phyloP scores from a whole-genome alignment of 257 asterid genomes.

The Fraxinus quadrangulata region DNA sequence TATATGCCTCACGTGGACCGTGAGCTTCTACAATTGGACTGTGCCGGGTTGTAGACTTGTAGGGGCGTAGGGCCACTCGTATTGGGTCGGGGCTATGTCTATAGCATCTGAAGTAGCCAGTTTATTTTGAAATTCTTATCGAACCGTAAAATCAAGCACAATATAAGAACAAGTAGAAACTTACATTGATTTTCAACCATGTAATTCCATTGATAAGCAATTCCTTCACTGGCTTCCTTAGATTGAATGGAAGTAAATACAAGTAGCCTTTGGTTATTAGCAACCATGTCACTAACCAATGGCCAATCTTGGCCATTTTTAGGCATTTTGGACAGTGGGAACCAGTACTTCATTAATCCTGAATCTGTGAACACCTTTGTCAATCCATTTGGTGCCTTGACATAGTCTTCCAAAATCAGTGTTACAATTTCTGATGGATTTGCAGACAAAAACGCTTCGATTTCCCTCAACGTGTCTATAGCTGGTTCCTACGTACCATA shows the following conservation, averaged over 20 bases:
- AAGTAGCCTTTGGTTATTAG: slow-evolving; percentile 63
- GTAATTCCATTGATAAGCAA: slow-evolving; percentile 93
- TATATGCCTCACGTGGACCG: neutral
- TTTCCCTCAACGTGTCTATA: slow-evolving; percentile 56
- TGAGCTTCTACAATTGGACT: too few relatives aligned
- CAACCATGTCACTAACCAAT: slow-evolving; percentile 64
- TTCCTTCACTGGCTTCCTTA: slow-evolving; percentile 72
- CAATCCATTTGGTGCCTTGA: slow-evolving; percentile 60
- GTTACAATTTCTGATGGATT: slow-evolving; percentile 89
- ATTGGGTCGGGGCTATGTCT: neutral
- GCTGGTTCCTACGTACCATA: slow-evolving; percentile 50
- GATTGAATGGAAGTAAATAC: slow-evolving; percentile 65
- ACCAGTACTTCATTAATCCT: slow-evolving; percentile 74
- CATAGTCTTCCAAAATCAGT: slow-evolving; percentile 82
- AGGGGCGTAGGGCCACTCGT: neutral
- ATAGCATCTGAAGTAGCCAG: too few relatives aligned
- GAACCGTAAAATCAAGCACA: neutral
- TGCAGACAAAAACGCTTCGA: slow-evolving; percentile 59
- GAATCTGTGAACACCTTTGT: slow-evolving; percentile 66
- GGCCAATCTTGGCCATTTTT: slow-evolving; percentile 77
- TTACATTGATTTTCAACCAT: slow-evolving; percentile 92
- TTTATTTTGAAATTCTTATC: neutral
- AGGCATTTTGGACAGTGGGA: slow-evolving; percentile 79
- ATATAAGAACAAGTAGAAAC: neutral
- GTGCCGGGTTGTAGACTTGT: too few relatives aligned